Base-by-base conservation (phyloP, 805 yeast genomes). In the Maudiozyma pseudohumilis region DNA sequence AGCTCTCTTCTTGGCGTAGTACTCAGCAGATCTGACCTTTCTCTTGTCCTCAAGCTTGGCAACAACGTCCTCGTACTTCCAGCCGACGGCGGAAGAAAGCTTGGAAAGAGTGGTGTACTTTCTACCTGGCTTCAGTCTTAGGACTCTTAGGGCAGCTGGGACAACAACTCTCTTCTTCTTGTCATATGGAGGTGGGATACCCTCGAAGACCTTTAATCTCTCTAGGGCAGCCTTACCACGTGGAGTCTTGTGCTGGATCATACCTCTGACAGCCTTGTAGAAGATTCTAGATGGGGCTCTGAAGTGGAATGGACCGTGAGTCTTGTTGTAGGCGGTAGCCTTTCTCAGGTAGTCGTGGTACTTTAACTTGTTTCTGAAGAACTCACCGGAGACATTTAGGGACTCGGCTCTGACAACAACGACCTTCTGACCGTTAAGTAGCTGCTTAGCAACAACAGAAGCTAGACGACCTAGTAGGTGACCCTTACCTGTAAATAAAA, bases 241-340 rank as follows among this genome's bases (percentile, higher is more conserved):
- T 61, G 97, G 92, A 59, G 98, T 92, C 87, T 92, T 92, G 88
- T 92, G 97, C 68, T 96, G 75, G 64, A 92, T 75, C 99, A 92
- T 92, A 75, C 99, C 99, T 69, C 95, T 84, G 69, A 92, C 72
- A 65, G 99, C 96, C 83, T 92, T 92, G 94, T 88, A 88, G 74
- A 92, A 87, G 74, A 92, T 89, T 76, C 97, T 87, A 51, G 97
- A 88, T 71, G 99, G 99, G 51, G 99, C 99, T 75, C 97, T 92
- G 95, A 92, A 92, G 72, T 92, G 99, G 96, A 89, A 92, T 65
- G 97, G 97, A 77, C 98, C 99, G 70, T 87, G 82, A 64, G 77
- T 81, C 77, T 87, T 87, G 95, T 92, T 92, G 88, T 70, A 92
- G 75, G 95, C 83, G 67, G 98, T 88, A 63, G 94, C 84, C 81